Conservation (phyloP, 352 stramenopile species). For the Aphanomyces euteiches region DNA sequence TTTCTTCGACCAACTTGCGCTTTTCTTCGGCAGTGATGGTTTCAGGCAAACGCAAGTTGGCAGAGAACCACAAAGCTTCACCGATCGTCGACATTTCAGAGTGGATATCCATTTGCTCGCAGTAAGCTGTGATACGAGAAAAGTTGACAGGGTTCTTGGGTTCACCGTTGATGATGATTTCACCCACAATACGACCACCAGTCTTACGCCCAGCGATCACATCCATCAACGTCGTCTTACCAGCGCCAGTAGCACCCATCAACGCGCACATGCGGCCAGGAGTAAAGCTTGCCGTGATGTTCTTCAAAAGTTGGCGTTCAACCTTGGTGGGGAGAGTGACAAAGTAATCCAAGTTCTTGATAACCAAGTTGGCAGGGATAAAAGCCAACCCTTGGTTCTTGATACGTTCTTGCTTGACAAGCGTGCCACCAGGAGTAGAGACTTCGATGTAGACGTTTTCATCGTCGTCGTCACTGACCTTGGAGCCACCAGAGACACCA, state of each 20-base stretch:
- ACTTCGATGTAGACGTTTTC: not conserved
- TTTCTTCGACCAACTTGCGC: conserved; percentile 67
- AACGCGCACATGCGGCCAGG: conserved; percentile 62
- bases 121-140: conserved; percentile 37
- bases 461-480: not conserved
- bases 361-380: conserved; percentile 45
- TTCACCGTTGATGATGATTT: conserved; percentile 89
- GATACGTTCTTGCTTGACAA: too few relatives aligned
- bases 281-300: conserved; percentile 46
- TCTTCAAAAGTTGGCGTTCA: conserved; percentile 51
- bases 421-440: too few relatives aligned
- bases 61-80: conserved; percentile 91
- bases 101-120: conserved; percentile 38
- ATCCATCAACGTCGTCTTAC: conserved; percentile 95
- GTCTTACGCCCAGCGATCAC: conserved; percentile 93
- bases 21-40: conserved; percentile 28
- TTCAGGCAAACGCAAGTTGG: conserved; percentile 67
- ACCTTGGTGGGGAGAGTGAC: conserved; percentile 37
- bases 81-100: conserved; percentile 86
- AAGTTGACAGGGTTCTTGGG: conserved; percentile 19
- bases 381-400: conserved; percentile 24
- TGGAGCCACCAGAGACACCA: not conserved
- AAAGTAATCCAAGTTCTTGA: conserved; percentile 50
- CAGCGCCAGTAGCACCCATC: conserved; percentile 72
- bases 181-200: conserved; percentile 71